Base-by-base conservation (phyloP, 2,329 filamentous ascomycete species). In the Ceratocystis lukuohia region DNA sequence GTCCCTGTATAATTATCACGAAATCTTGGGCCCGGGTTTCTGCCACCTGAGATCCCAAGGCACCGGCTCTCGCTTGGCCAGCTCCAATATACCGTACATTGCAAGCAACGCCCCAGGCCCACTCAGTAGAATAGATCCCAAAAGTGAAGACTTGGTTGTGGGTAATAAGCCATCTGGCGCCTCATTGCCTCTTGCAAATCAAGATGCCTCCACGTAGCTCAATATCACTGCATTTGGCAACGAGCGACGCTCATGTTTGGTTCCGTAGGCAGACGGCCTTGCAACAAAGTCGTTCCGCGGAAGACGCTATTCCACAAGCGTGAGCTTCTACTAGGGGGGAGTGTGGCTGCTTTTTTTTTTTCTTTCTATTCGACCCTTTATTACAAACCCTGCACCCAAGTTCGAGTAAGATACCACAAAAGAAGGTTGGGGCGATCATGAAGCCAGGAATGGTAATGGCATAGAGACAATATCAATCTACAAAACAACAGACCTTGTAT, bases 1-100 rank as follows among this genome's bases (percentile, higher is more conserved):
- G 8, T 12, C 37, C 37, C 37, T 37, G 37, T 12, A 37, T 37
- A 4, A 37, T 12, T 12, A 37, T 37, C 37, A 12, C 37, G 8
- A 37, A 37, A 10, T 37, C 8, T 12, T 37, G 10, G 37, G 37
- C 10, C 37, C 8, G 37, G 33, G 2, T 37, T 12, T 33, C 53
- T 33, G 7, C 53, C 53, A 59, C 53, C 53, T 59, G 53, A 59
- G 33, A 59, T 30, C 53, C 53, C 53, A 37, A 59, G 53, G 53
- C 28, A 59, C 15, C 53, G 53, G 53, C 53, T 59, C 53, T 59
- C 53, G 53, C 53, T 33, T 59, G 7, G 1, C 28, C 15, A 59
- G 12, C 53, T 59, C 20, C 5, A 33, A 33, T 59, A 59, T 53
- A 50, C 46, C n/a, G n/a, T 10, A n/a, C 20, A 5, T 4, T 4